Evolutionary conservation across 2,329 filamentous ascomycete species (phyloP).

Genomic region (Verticillium albo-atrum): DNA sequence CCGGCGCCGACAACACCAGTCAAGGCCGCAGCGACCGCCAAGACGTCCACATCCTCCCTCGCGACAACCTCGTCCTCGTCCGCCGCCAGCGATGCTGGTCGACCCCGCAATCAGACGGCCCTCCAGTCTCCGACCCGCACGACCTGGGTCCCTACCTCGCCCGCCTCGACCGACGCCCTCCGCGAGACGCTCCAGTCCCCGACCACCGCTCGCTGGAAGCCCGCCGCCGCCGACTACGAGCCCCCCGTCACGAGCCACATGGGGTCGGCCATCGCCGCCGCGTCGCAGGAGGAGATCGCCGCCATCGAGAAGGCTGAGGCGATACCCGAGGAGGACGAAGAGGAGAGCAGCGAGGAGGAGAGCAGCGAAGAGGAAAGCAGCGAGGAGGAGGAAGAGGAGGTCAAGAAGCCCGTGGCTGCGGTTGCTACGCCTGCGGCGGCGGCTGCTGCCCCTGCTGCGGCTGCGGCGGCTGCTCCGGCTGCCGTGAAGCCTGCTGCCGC

Average conservation of each 20-base stretch:
- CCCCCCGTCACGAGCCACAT: conserved; percentile 19
- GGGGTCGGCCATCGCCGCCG: conserved; percentile 26
- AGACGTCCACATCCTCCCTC: conserved; percentile 3
- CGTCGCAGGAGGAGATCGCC: conserved; percentile 32
- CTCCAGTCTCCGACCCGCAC: conserved; percentile 42
- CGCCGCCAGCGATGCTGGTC: not conserved
- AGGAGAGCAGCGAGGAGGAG: conserved; percentile 17
- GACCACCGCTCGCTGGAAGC: conserved; percentile 36
- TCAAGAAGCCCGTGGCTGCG: not conserved
- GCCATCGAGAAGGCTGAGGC: conserved; percentile 32
- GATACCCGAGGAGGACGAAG: conserved; percentile 29
- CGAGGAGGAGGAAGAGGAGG: conserved; percentile 16
- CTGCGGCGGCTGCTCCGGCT: not conserved
- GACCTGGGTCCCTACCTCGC: conserved; percentile 30
- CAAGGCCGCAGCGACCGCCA: conserved; percentile 5
- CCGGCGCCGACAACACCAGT: not conserved
- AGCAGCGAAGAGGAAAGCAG: conserved; percentile 23
- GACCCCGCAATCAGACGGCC: conserved; percentile 17
- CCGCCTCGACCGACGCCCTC: conserved; percentile 14
- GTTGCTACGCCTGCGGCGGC: not conserved
- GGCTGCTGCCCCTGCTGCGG: not conserved
- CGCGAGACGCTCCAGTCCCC: conserved; percentile 36
- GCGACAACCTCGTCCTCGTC: not conserved
- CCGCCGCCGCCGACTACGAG: conserved; percentile 16
- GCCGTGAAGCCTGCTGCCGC: not conserved